A percentile compares a stretch with the other conserved stretches of the same genome.
phyloP scores from a whole-genome alignment of 345 rosid genomes.

The Populus euphratica region DNA sequence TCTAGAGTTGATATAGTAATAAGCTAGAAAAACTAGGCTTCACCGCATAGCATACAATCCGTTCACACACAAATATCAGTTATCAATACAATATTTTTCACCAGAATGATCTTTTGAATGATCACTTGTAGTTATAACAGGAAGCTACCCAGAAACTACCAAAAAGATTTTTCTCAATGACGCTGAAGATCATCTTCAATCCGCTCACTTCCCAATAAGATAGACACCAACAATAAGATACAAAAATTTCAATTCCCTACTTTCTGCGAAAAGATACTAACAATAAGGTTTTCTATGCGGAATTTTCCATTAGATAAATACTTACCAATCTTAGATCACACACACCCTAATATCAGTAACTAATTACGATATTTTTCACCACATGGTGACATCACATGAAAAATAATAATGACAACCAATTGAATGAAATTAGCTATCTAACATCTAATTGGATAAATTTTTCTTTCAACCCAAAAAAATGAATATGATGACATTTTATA shows the following conservation, averaged over 20 bases:
- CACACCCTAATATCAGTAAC: background rate
- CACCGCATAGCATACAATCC: background rate
- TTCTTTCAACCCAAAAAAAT: no score
- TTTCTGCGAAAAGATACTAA: background rate
- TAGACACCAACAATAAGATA: background rate
- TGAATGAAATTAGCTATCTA: no score
- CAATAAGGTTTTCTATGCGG: background rate
- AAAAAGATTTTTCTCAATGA: background rate
- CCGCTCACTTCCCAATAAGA: background rate
- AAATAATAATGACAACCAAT: no score
- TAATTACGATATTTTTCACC: background rate
- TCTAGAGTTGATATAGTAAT: no score
- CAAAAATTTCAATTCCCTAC: background rate
- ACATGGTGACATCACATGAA: background rate
- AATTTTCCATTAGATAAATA: background rate
- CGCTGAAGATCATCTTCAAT: background rate
- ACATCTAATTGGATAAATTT: no score
- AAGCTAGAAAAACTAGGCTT: background rate
- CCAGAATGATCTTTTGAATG: no score
- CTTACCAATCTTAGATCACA: background rate
- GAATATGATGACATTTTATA: no score
- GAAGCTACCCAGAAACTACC: constrained; percentile 19
- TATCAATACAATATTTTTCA: no score
- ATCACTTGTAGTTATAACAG: background rate
- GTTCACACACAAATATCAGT: background rate